Evolutionary conservation across 371 early-diverging fungal species (phyloP), one percentile per base, ranked within the genome.

Genomic region (Mucor mucedo): DNA sequence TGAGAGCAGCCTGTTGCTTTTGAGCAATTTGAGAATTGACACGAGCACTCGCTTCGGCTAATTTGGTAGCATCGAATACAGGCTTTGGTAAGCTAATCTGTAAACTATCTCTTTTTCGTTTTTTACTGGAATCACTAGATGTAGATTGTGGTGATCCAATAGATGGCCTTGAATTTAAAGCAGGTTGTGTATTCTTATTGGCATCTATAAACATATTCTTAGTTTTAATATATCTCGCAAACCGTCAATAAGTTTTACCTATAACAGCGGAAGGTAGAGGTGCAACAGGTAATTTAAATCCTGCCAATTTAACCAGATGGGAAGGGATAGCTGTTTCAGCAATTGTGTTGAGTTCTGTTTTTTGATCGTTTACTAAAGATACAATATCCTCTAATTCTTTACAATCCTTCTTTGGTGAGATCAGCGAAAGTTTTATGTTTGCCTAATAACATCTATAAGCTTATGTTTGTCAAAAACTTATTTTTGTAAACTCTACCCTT

Each of bases 271-370:
- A 27, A 0, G 42, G 42, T 16, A 52, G 35, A 5, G 69, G 21
- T 52, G 56, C 45, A 11, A 62, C 64, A n/a, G 86, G 85, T 3
- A 87, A 67, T 39, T 82, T 83, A 55, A 87, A 78, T 21, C 87
- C 87, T 16, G 87, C 87, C 1, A 87, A 66, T 33, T 83, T 79
- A 35, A 87, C 82, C 42, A 76, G 55, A 62, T 87, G 84, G 6
- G 52, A 53, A 3, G 79, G 69, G 2, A 63, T 60, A 0, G 71
- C 62, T 11, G 82, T 79, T 38, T 83, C 77, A 9, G 59, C 44
- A 13, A 76, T 72, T 1, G 82, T 79, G 45, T 75, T 64, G 6
- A 85, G 54, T 10, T 78, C 79, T 4, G 76, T 75, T 13, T 67
- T 71, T 14, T 66, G 59, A 13, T 78, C 77, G 58, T 87, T 68